phyloP scores from a whole-genome alignment of 352 stramenopile genomes.

The Pythium phragmitis region DNA sequence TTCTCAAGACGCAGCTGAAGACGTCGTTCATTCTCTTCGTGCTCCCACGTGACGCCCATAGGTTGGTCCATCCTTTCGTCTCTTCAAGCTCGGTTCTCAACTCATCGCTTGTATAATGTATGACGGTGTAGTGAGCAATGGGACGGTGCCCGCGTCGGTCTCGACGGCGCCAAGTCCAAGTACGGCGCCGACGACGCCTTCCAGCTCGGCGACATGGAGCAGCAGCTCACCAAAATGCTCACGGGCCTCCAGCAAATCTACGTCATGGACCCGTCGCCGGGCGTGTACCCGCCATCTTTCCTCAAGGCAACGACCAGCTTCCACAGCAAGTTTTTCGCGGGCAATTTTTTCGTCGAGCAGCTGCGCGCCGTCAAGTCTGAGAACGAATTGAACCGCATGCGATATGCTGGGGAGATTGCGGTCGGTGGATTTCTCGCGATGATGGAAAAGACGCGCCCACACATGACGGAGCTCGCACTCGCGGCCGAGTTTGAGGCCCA shows the following conservation, averaged over 20 bases:
- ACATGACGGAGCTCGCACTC: constrained; percentile 74
- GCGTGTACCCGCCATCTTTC: constrained; percentile 52
- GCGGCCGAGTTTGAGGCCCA: constrained; percentile 68
- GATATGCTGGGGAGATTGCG: constrained; percentile 68
- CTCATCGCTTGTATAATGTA: not conserved
- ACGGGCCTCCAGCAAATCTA: constrained; percentile 62
- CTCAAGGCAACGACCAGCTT: constrained; percentile 57
- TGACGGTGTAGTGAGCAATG: constrained; percentile 60
- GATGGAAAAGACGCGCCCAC: constrained; percentile 61
- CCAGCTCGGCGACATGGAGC: constrained; percentile 57
- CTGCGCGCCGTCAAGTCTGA: constrained; percentile 74
- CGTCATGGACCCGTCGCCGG: constrained; percentile 59
- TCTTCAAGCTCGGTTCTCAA: not conserved
- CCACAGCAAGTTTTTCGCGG: constrained; percentile 71
- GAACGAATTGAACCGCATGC: constrained; percentile 74
- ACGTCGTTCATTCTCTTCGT: constrained; percentile 77
- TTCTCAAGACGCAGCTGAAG: constrained; percentile 66
- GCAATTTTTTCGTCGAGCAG: constrained; percentile 73
- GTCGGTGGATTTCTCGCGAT: constrained; percentile 68
- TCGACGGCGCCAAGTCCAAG: constrained; percentile 54
- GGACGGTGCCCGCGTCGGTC: constrained; percentile 68
- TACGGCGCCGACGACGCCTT: constrained; percentile 72
- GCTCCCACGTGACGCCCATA: constrained; percentile 66
- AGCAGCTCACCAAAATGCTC: constrained; percentile 54
- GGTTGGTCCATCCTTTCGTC: constrained; percentile 28